These are phyloP conservation scores for Hymenoscyphus occultus DNA, from an alignment of 2,329 filamentous ascomycete species.

Conservation along the genomic window DNA sequence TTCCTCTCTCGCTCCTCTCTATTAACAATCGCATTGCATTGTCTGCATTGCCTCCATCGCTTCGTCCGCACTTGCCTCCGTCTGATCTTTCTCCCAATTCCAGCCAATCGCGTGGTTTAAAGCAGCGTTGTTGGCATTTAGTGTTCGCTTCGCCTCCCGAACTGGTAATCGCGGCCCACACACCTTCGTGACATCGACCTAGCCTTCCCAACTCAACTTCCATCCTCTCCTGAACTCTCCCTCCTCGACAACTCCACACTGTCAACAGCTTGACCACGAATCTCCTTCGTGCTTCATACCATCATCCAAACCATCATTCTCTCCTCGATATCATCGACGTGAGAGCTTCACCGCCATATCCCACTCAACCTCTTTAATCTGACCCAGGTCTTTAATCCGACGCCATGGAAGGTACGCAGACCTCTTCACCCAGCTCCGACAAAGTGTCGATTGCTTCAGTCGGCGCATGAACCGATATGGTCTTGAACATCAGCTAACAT, in stretches of 20 bases:
- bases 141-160: conserved; percentile 31
- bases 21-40: neutral
- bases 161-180: conserved; percentile 33
- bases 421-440: conserved; percentile 10
- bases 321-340: conserved; percentile 29
- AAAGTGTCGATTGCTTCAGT: conserved; percentile 8
- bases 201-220: conserved; percentile 20
- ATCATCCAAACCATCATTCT: conserved; percentile 14
- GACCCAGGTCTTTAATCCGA: conserved; percentile 37
- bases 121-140: conserved; percentile 14
- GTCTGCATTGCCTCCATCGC: neutral
- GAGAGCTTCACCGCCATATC: conserved; percentile 33
- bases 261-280: conserved; percentile 31
- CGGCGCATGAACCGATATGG: conserved; percentile 22
- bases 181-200: conserved; percentile 27
- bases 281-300: conserved; percentile 32
- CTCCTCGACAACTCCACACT: conserved; percentile 15
- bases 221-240: conserved; percentile 23
- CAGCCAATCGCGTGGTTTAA: conserved; percentile 10
- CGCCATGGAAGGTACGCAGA: conserved; percentile 42
- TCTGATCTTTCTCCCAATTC: neutral
- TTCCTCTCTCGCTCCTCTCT: neutral
- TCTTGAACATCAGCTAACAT: conserved; percentile 29
- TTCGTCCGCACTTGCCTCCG: neutral
- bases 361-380: conserved; percentile 33